A percentile compares a stretch with the other conserved stretches of the same genome.
Conservation (phyloP, 2,329 filamentous ascomycete species). For the Ophiostoma montium region DNA sequence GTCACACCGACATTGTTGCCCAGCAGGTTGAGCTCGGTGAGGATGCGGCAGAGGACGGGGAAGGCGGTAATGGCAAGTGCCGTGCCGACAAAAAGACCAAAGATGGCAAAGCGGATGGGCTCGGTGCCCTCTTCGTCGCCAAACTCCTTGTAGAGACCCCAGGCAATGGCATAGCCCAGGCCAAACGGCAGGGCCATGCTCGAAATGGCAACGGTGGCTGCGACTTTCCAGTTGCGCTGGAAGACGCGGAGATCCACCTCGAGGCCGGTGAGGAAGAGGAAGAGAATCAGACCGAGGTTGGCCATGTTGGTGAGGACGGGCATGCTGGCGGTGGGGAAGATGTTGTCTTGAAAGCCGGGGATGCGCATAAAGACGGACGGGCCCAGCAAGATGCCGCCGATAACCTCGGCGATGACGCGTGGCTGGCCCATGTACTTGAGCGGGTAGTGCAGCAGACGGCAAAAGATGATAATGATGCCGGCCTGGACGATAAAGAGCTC, state of each 20-base stretch:
- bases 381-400: constrained; percentile 66
- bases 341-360: constrained; percentile 58
- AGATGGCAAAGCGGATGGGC: constrained; percentile 35
- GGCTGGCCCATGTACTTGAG: constrained; percentile 58
- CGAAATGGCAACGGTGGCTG: constrained; percentile 60
- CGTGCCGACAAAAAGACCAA: constrained; percentile 71
- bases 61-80: constrained; percentile 87
- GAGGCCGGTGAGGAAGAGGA: constrained; percentile 75
- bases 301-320: constrained; percentile 64
- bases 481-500: constrained; percentile 52
- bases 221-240: constrained; percentile 65
- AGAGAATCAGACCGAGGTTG: constrained; percentile 71
- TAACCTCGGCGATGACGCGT: constrained; percentile 57
- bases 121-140: constrained; percentile 26
- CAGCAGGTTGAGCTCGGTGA: constrained; percentile 81
- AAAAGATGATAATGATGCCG: constrained; percentile 60
- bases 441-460: constrained; percentile 57
- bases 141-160: constrained; percentile 67
- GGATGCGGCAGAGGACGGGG: constrained; percentile 83
- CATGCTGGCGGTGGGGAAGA: constrained; percentile 66
- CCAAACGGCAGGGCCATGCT: constrained; percentile 78
- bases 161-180: constrained; percentile 65
- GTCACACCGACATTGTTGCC: constrained; percentile 74
- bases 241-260: constrained; percentile 75
- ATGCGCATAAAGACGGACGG: constrained; percentile 82